These are phyloP conservation scores for Pichia cabralensis DNA, from an alignment of 805 yeast genomes.

Conservation along the genomic window DNA sequence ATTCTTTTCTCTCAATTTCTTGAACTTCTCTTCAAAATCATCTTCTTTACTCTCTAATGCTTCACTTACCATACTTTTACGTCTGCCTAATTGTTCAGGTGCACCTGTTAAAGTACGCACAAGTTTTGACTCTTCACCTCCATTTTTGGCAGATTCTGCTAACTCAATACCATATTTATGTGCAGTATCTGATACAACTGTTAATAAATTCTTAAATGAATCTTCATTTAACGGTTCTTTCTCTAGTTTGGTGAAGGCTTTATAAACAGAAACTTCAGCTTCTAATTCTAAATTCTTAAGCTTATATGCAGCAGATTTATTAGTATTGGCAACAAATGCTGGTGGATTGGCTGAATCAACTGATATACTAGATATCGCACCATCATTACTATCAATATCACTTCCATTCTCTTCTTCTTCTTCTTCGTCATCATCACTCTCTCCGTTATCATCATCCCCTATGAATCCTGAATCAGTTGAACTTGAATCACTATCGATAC, in stretches of 20 bases:
- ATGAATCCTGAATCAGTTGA: too few species aligned
- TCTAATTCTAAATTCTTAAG: constrained; percentile 17
- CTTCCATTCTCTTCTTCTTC: too few species aligned
- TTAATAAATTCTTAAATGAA: constrained; percentile 23
- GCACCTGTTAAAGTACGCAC: constrained; percentile 35
- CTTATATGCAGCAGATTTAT: constrained; percentile 12
- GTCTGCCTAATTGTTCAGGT: constrained; percentile 21
- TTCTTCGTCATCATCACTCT: too few species aligned
- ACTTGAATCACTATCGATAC: constrained; percentile 3
- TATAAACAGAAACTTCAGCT: constrained; percentile 20
- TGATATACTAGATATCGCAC: constrained; percentile 14
- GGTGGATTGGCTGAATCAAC: constrained; percentile 14
- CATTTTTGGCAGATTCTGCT: constrained; percentile 28
- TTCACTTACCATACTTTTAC: constrained; percentile 24
- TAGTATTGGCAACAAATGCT: constrained; percentile 4
- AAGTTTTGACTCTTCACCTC: constrained; percentile 30
- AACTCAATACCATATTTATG: constrained; percentile 25
- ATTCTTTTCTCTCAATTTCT: constrained; percentile 6
- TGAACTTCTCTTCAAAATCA: constrained; percentile 8
- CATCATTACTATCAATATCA: constrained; percentile 10
- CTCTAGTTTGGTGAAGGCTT: constrained; percentile 16
- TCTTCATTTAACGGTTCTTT: constrained; percentile 17
- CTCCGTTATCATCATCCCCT: too few species aligned
- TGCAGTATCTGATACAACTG: constrained; percentile 24
- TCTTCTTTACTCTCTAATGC: constrained; percentile 5